Evolutionary conservation across 2,329 filamentous ascomycete species (phyloP).

Genomic region (Leptographium procerum): DNA sequence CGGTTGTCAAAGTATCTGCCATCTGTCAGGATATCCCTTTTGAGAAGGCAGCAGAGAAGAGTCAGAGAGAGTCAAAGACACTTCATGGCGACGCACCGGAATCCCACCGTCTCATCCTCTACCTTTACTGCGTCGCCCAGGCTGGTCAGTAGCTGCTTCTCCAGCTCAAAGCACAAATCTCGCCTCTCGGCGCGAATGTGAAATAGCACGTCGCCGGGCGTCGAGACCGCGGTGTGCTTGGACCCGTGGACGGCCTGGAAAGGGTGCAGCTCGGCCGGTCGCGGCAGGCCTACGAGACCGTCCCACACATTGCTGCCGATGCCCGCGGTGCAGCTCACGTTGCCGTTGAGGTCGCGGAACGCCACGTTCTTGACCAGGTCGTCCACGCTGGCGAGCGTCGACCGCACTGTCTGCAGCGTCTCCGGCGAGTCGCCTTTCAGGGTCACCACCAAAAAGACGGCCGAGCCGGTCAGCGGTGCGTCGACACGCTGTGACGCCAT

Average conservation of each 20-base stretch:
- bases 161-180: slow-evolving; percentile 48
- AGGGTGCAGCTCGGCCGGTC: slow-evolving; percentile 39
- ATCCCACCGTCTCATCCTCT: slow-evolving; percentile 42
- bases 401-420: slow-evolving; percentile 29
- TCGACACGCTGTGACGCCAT: slow-evolving; percentile 33
- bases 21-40: neutral
- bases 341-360: slow-evolving; percentile 33
- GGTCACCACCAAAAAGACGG: slow-evolving; percentile 41
- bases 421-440: slow-evolving; percentile 20
- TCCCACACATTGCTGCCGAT: slow-evolving; percentile 44
- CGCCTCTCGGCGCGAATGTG: slow-evolving; percentile 46
- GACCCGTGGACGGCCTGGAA: slow-evolving; percentile 35
- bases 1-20: slow-evolving; percentile 42
- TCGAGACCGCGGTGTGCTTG: slow-evolving; percentile 40
- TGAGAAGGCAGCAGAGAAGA: too few relatives aligned
- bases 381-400: slow-evolving; percentile 29
- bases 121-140: slow-evolving; percentile 36
- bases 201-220: slow-evolving; percentile 45
- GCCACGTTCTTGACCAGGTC: slow-evolving; percentile 41
- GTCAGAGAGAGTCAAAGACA: neutral
- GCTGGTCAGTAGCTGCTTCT: slow-evolving; percentile 38
- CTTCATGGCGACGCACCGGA: slow-evolving; percentile 29
- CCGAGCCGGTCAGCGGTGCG: slow-evolving; percentile 38
- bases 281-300: slow-evolving; percentile 26
- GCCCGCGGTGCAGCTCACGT: slow-evolving; percentile 41